phyloP scores from a whole-genome alignment of 176 grass and related monocot species.

The Puya raimondii region DNA sequence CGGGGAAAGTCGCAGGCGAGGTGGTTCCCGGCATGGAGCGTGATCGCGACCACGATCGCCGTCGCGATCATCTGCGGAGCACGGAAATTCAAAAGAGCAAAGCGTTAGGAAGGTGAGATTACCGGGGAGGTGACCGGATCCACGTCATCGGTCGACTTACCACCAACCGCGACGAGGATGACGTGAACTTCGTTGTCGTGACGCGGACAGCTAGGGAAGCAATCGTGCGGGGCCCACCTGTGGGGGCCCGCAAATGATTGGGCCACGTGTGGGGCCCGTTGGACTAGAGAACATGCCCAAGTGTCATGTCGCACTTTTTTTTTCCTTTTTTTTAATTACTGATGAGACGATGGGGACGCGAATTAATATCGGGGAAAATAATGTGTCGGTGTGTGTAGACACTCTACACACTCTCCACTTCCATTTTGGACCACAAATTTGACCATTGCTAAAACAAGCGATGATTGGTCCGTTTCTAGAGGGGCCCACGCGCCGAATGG shows the following conservation, averaged over 20 bases:
- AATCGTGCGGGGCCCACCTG: background rate
- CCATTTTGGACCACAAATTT: too few relatives aligned
- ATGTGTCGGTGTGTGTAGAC: too few relatives aligned
- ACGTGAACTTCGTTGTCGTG: background rate
- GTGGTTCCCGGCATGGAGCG: conserved; percentile 91
- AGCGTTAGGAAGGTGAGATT: background rate
- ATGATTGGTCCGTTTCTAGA: too few relatives aligned
- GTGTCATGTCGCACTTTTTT: too few relatives aligned
- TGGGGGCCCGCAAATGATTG: conserved; percentile 23
- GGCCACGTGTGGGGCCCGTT: background rate
- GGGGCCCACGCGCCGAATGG: too few relatives aligned
- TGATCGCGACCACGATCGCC: conserved; percentile 78
- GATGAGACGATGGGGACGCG: too few relatives aligned
- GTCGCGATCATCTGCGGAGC: conserved; percentile 78
- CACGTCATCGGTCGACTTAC: background rate
- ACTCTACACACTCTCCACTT: too few relatives aligned
- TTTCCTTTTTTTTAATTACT: too few relatives aligned
- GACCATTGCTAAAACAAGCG: too few relatives aligned
- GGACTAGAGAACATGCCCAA: too few relatives aligned
- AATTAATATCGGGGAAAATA: too few relatives aligned
- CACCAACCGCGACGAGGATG: background rate
- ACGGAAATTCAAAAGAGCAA: background rate
- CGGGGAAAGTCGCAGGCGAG: conserved; percentile 92
- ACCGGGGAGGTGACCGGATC: too few relatives aligned
- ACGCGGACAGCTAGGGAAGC: conserved; percentile 13